Evolutionary conservation across 495 filamentous ascomycete species (phyloP), one percentile per base, ranked within the genome.

Genomic region (Penicillium waksmanii): DNA sequence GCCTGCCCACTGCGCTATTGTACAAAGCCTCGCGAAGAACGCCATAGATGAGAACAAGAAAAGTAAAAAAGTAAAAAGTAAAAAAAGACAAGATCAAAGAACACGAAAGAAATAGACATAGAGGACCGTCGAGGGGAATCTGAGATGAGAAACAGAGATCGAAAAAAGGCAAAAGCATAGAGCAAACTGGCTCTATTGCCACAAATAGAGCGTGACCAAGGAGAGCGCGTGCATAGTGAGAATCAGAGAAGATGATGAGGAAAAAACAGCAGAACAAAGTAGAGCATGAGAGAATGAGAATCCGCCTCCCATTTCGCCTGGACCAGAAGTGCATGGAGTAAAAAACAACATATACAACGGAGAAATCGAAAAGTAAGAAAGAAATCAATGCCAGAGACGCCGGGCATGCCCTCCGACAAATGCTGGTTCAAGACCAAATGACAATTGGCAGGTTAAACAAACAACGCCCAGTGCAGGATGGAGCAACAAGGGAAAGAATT

Each of bases 1-100:
- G 58, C 63, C 66, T 36, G 58, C 63, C 61, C 68, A 60, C 11
- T 49, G 51, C 50, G 53, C 47, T 71, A 69, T 66, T 57, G 55
- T 71, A 71, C 68, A 71, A 42, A 35, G 7, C 35, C 51, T 34
- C 53, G 38, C n/a, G 23, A 54, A 57, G 36, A 69, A 68, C 65
- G 61, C 65, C 62, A 62, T 43, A 50, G 42, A 59, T 17, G 21
- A 25, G n/a, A 33, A 33, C 51, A 34, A 13, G 40, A 43, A 55
- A 51, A 35, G 11, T 18, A 27, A 19, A 23, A 53, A 54, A 34
- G 40, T 8, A 2, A 13, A 35, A 35, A 15, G 0, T 3, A 7
- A 13, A 15, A 15, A 48, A 23, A 48, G 15, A 25, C 8, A 27
- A 23, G 19, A 48, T 48, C 7, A 48, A 48, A 48, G 15, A 25